Evolutionary conservation across 805 yeast species (phyloP).

Genomic region (Hanseniaspora hatyaiensis): DNA sequence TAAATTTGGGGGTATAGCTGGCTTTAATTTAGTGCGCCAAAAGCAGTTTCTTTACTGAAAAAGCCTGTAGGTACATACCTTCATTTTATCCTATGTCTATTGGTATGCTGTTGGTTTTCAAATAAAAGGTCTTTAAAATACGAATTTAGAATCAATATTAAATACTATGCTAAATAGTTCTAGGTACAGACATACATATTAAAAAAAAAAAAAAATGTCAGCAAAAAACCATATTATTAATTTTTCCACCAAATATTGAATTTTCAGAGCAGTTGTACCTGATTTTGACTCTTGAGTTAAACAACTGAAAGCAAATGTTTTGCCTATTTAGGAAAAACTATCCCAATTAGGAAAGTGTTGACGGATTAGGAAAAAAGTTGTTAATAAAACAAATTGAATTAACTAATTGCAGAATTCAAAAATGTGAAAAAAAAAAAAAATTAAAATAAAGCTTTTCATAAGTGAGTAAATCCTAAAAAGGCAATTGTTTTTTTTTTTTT

Average conservation of each 20-base stretch:
- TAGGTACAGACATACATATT: too few relatives aligned
- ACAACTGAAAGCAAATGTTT: background rate
- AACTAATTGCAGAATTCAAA: background rate
- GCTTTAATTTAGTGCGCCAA: too few relatives aligned
- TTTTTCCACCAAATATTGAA: background rate
- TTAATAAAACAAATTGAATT: background rate
- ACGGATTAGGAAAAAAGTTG: conserved; percentile 2
- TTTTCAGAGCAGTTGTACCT: too few relatives aligned
- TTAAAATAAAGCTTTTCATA: background rate
- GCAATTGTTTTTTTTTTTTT: too few relatives aligned
- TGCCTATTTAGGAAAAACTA: conserved; percentile 6
- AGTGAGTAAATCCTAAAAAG: too few relatives aligned
- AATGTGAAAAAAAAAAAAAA: background rate
- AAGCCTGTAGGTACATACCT: conserved; percentile 16
- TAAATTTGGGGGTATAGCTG: too few relatives aligned
- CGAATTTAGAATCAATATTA: too few relatives aligned
- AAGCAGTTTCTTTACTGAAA: too few relatives aligned
- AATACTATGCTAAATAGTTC: too few relatives aligned
- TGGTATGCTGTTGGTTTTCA: conserved; percentile 14
- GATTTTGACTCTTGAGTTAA: too few relatives aligned
- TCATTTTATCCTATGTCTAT: conserved; percentile 14
- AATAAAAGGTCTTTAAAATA: too few relatives aligned
- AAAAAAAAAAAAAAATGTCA: too few relatives aligned
- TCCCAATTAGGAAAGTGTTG: conserved; percentile 8
- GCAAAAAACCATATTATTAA: background rate